Conservation (phyloP, 257 asterid genomes). For the Mitragyna speciosa region DNA sequence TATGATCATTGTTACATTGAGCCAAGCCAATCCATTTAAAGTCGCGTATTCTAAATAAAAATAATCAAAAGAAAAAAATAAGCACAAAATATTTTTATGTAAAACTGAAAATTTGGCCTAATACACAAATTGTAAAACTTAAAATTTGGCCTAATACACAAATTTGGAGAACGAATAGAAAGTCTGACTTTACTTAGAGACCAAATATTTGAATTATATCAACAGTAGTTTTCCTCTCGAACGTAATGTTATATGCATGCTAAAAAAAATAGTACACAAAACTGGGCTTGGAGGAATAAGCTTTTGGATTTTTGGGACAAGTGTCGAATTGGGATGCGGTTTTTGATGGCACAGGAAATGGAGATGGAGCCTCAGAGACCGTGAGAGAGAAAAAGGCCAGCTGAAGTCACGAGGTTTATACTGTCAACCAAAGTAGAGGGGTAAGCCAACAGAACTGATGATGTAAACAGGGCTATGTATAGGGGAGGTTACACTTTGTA, state of each 20-base stretch:
- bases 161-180: no score
- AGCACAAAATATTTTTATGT: not conserved
- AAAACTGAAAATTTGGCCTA: not conserved
- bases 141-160: no score
- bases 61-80: not conserved
- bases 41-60: not conserved
- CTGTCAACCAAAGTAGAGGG: not conserved
- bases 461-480: slow-evolving; percentile 7
- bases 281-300: slow-evolving; percentile 20
- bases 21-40: no score
- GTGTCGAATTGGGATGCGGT: slow-evolving; percentile 48
- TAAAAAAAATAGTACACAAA: no score
- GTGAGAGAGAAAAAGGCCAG: slow-evolving; percentile 3
- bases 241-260: no score
- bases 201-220: no score
- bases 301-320: slow-evolving; percentile 32
- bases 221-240: no score
- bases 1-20: no score
- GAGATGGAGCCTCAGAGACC: not conserved
- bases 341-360: not conserved
- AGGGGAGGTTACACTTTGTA: not conserved
- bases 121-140: no score
- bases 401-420: slow-evolving; percentile 56
- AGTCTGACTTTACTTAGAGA: no score
- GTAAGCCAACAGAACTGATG: slow-evolving; percentile 6